A percentile compares a stretch with the other conserved stretches of the same genome.
Conservation (phyloP, 2,329 filamentous ascomycete species). For the Pseudocercospora eumusae region DNA sequence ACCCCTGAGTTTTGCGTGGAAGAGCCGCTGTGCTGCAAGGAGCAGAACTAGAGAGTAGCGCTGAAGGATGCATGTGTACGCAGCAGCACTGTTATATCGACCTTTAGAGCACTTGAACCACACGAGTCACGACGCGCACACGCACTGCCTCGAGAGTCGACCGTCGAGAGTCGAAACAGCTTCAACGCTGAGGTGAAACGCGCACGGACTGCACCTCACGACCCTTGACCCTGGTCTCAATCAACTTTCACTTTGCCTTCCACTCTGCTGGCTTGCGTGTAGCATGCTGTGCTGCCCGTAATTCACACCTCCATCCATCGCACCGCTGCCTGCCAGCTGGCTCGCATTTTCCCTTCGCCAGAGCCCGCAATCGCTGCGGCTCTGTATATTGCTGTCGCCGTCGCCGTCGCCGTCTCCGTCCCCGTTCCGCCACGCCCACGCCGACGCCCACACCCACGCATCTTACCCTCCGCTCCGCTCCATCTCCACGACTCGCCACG, state of each 20-base stretch:
- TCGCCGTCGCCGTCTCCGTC: not conserved
- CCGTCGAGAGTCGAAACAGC: too few species aligned
- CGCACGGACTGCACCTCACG: not conserved
- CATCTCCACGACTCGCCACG: constrained; percentile 5
- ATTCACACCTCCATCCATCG: constrained; percentile 8
- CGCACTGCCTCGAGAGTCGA: constrained; percentile 2
- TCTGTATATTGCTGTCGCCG: constrained; percentile 18
- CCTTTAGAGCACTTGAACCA: too few species aligned
- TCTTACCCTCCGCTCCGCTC: not conserved
- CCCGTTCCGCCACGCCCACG: constrained; percentile 1
- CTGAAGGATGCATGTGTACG: constrained; percentile 2
- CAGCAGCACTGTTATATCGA: not conserved
- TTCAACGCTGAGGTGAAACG: not conserved
- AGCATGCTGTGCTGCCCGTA: constrained; percentile 3
- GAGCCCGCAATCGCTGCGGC: constrained; percentile 7
- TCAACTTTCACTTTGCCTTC: not conserved
- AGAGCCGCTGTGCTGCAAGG: constrained; percentile 9
- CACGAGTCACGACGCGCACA: too few species aligned
- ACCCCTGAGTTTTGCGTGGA: constrained; percentile 2
- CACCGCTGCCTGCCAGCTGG: too few species aligned
- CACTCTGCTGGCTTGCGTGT: not conserved
- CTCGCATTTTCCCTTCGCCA: constrained; percentile 18
- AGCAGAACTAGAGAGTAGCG: not conserved
- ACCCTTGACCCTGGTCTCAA: not conserved
- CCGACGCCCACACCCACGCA: not conserved